Evolutionary conservation across 306 rosid genomes (phyloP), one percentile per base, ranked within the genome.

Genomic region (Prunus mira): DNA sequence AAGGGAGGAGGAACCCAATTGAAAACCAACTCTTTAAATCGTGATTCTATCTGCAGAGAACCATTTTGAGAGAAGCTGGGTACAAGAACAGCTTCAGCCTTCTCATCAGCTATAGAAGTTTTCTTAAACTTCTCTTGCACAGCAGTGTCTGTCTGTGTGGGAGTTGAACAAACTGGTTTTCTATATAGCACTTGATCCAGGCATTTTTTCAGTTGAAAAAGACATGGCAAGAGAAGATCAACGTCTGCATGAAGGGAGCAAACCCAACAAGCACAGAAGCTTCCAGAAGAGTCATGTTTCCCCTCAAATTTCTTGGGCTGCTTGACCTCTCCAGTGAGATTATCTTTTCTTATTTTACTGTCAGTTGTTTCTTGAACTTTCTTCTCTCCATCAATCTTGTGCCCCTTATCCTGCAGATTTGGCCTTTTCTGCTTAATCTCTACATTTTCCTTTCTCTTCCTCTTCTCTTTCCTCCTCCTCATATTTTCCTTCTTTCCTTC

Each of bases 181-280:
- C 67, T 56, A 12, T 41, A 57, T 25, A 57, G 56, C 27, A 24
- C 12, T 72, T 58, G 76, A 38, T 72, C 24, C 4, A 41, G 7
- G 1, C 24, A 18, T 25, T 17, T 72, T 15, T 41, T 9, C 41
- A 57, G 67, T 38, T 56, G 17, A 20, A 24, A 22, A 22, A 72
- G 66, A 56, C 52, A 55, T n/a, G 76, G 22, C 34, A 55, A 71
- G 32, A 34, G 65, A 38, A 20, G 50, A 55, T 72, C 66, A 72
- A 9, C 4, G 66, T 56, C 24, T 18, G 24, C 47, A 55, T 14
- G 45, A 25, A 69, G 34, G 28, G 60, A 69, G 18, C 50, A 24
- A 22, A 6, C 34, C 38, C 72, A 67, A 49, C 73, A 47, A 47
- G 38, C 72, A 68, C 58, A 47, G 3, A 46, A 41, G 52, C 32